Percentiles rank a stretch among this genome's conserved stretches.
Evolutionary conservation across 2,329 filamentous ascomycete genomes (phyloP).

Genomic region (Ceratocystis destructans): DNA sequence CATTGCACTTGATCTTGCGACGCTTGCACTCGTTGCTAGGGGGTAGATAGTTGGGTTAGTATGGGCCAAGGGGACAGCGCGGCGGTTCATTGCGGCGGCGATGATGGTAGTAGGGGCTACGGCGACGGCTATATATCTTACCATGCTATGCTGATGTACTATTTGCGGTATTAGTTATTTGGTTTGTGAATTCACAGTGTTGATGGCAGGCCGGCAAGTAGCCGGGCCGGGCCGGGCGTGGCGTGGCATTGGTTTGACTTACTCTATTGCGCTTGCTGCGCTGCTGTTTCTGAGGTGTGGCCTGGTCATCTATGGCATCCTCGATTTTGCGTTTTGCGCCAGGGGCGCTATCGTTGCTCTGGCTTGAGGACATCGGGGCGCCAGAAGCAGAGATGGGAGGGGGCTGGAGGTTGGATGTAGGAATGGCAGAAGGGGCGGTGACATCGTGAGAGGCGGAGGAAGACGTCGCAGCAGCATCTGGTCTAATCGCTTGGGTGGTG

Average conservation of each 20-base stretch:
- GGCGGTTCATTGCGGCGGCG: neutral
- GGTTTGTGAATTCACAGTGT: neutral
- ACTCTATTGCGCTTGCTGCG: conserved; percentile 48
- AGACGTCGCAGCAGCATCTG: neutral
- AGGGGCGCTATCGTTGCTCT: conserved; percentile 1
- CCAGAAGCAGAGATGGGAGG: neutral
- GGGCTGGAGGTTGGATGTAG: neutral
- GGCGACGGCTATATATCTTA: conserved; percentile 23
- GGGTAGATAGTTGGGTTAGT: conserved; percentile 2
- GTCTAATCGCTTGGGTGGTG: neutral
- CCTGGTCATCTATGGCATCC: conserved; percentile 32
- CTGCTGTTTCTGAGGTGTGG: conserved; percentile 34
- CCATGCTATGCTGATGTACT: conserved; percentile 51
- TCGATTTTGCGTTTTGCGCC: conserved; percentile 26
- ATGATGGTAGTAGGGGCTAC: conserved; percentile 13
- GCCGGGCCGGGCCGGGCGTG: neutral
- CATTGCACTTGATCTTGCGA: conserved; percentile 65
- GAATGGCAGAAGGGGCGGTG: neutral
- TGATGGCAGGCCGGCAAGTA: too few relatives aligned
- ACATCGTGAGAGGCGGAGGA: neutral
- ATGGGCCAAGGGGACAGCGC: neutral
- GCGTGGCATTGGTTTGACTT: conserved; percentile 24
- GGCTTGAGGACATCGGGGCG: neutral
- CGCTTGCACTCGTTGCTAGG: conserved; percentile 57
- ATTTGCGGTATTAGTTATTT: conserved; percentile 10